Evolutionary conservation across 169 alveolate species (phyloP).

Genomic region (Eimeria falciformis): DNA sequence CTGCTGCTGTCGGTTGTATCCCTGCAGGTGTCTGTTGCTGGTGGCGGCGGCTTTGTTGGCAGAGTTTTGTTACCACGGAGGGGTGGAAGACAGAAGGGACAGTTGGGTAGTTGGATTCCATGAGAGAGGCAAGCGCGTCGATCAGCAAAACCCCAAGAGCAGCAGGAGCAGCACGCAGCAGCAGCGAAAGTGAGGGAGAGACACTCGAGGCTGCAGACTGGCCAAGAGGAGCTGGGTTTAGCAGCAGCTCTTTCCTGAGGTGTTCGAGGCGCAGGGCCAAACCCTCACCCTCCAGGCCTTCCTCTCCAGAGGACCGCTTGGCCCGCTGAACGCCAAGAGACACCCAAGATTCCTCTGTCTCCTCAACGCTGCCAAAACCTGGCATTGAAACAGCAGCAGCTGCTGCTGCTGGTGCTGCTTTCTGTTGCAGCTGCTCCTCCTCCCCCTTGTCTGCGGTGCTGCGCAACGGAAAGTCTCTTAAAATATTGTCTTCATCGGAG

Average conservation of each 20-base stretch:
- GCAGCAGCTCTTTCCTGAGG: slow-evolving; percentile 32
- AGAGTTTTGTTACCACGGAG: slow-evolving; percentile 36
- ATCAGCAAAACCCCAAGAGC: slow-evolving; percentile 33
- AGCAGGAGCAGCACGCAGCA: slow-evolving; percentile 59
- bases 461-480: too few species aligned
- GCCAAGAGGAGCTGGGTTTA: not conserved
- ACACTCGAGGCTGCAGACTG: not conserved
- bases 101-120: slow-evolving; percentile 28
- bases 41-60: not conserved
- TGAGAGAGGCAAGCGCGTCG: slow-evolving; percentile 11
- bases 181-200: slow-evolving; percentile 38
- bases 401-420: slow-evolving; percentile 21
- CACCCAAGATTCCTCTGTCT: not conserved
- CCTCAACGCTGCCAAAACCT: slow-evolving; percentile 34
- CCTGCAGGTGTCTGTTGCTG: not conserved
- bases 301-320: not conserved
- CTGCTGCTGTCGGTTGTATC: not conserved
- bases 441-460: too few species aligned
- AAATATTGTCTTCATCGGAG: not conserved
- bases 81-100: slow-evolving; percentile 28
- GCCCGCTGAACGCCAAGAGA: not conserved
- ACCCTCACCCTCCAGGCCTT: slow-evolving; percentile 55
- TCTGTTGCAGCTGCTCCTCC: slow-evolving; percentile 33
- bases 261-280: slow-evolving; percentile 50
- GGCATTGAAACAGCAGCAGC: not conserved